Evolutionary conservation across 441 rosid species (phyloP), one percentile per base, ranked within the genome.

Genomic region (Jatropha podagrica): DNA sequence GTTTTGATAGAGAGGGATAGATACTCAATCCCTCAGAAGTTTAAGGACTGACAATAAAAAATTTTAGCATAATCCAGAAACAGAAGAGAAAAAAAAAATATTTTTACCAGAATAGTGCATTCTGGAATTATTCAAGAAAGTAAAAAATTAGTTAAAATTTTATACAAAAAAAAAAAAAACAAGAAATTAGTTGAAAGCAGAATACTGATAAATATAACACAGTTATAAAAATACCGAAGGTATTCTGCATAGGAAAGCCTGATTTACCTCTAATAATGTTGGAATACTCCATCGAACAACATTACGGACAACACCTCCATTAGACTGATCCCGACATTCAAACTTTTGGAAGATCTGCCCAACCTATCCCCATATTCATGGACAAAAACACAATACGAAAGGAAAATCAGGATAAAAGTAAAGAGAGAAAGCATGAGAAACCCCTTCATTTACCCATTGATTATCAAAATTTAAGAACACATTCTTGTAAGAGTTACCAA

Each of bases 281-380:
- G 96, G 93, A 76, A 93, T 63, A 84, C 98, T 93, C 99, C 99
- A 93, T 76, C 76, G 87, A 68, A 95, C 96, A 84, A 90, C 94
- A 77, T 95, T 93, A 68, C 87, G 84, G 73, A 95, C 75, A 37
- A 90, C 81, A 79, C 98, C 99, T 78, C 88, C 88, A 61, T 80
- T 81, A 26, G 89, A 76, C 74, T 79, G 84, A 82, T 87, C 90
- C 78, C 75, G 77, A 74, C 97, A 92, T 71, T 88, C 89, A 71
- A 95, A 93, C 79, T 92, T 93, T 86, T 89, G 95, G 68, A 81
- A 95, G 74, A 95, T 86, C 87, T 91, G 97, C 63, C 99, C 98
- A 69, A 93, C 92, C 97, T 95, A 85, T 67, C 27, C 63, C 76
- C 73, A 72, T 59, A 77, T 71, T 54, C 65, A 71, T 56, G 44